These are phyloP conservation scores for Volvox carteri DNA, from an alignment of 163 green algal genomes.

Conservation along the genomic window DNA sequence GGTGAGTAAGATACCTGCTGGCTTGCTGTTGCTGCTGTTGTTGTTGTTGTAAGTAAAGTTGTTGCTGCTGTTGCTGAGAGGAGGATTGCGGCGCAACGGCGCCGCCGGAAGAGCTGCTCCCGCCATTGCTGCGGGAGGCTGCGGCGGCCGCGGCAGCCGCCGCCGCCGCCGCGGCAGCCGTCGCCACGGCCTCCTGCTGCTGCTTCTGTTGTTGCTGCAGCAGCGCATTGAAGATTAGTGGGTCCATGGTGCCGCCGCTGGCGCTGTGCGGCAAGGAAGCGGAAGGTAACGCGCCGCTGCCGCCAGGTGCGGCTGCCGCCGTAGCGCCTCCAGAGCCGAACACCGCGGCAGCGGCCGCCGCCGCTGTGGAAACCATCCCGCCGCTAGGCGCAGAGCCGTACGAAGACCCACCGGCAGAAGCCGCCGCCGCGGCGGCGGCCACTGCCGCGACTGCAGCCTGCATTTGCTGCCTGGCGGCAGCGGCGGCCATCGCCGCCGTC, in stretches of 20 bases:
- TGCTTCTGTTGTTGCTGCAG: constrained; percentile 36
- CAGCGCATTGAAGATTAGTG: neutral
- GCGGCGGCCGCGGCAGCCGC: constrained; percentile 40
- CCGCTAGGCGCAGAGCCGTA: constrained; percentile 4
- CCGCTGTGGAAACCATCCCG: neutral
- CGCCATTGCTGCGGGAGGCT: neutral
- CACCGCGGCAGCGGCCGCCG: constrained; percentile 35
- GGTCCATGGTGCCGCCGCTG: neutral
- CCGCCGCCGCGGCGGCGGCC: constrained; percentile 11
- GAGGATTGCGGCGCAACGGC: constrained; percentile 6
- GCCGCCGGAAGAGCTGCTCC: neutral
- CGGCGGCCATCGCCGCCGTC: constrained; percentile 3
- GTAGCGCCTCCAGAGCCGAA: neutral
- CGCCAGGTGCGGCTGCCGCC: neutral
- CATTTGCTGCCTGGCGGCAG: constrained; percentile 24
- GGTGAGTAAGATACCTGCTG: neutral
- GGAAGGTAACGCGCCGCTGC: neutral
- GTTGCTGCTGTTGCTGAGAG: constrained; percentile 30
- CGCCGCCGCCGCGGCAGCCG: neutral
- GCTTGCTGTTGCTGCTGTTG: neutral
- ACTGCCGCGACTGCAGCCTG: constrained; percentile 22
- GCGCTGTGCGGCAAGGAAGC: constrained; percentile 3
- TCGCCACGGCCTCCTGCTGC: constrained; percentile 18
- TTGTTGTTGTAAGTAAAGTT: neutral
- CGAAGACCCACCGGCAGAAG: neutral